Evolutionary conservation across 495 filamentous ascomycete species (phyloP).

Genomic region (Penicillium arizonense): DNA sequence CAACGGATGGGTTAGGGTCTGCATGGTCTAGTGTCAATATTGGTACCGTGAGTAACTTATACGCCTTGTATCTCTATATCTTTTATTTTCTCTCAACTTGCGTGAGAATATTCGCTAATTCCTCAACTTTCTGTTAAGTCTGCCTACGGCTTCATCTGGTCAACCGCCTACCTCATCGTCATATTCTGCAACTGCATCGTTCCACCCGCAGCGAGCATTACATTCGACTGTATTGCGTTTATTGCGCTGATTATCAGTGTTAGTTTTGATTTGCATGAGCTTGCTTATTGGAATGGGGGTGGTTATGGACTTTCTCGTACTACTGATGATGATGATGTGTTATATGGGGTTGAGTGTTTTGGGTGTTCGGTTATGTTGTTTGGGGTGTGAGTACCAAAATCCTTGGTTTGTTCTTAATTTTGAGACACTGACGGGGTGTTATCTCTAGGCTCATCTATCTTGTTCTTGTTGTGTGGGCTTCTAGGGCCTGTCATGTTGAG

Average conservation of each 20-base stretch:
- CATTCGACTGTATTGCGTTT: constrained; percentile 16
- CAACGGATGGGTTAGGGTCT: constrained; percentile 12
- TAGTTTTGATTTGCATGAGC: constrained; percentile 12
- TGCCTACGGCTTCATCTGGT: constrained; percentile 16
- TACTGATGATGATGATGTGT: neutral
- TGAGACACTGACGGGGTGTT: neutral
- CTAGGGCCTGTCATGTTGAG: constrained; percentile 10
- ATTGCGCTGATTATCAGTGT: constrained; percentile 12
- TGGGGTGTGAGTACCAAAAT: constrained; percentile 7
- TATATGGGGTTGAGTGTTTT: constrained; percentile 15
- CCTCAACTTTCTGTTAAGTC: neutral
- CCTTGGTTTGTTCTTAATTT: neutral
- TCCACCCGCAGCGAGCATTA: constrained; percentile 9
- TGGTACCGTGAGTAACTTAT: constrained; percentile 8
- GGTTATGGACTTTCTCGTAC: constrained; percentile 5
- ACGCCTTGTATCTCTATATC: neutral
- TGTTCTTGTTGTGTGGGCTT: constrained; percentile 11
- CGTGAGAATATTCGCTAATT: neutral
- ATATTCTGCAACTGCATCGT: constrained; percentile 14
- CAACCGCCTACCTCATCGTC: constrained; percentile 7
- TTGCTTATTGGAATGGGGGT: constrained; percentile 8
- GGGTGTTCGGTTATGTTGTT: constrained; percentile 14
- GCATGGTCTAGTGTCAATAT: constrained; percentile 10
- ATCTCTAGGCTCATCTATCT: constrained; percentile 10
- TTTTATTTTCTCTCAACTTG: neutral